Evolutionary conservation across 139 green algal genomes (phyloP).

Genomic region (Chlamydomonas sphaeroides): DNA sequence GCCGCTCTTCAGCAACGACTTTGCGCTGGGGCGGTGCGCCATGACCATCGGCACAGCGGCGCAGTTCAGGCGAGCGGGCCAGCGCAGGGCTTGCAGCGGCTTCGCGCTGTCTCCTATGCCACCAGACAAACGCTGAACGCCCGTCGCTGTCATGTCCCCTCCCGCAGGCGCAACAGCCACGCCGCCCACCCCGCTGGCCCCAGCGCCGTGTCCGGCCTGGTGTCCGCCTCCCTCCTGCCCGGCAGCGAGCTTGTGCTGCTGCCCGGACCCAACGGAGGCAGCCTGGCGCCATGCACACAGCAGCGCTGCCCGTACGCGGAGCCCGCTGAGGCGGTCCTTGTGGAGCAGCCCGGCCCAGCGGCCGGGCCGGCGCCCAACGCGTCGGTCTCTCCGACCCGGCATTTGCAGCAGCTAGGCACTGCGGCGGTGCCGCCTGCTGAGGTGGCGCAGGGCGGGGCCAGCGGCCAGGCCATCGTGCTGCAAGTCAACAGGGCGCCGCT

Average conservation of each 20-base stretch:
- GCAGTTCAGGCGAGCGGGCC: too few relatives aligned
- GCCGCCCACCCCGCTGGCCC: not conserved
- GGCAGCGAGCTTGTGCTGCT: constrained; percentile 1
- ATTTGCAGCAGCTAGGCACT: too few relatives aligned
- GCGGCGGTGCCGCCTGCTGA: too few relatives aligned
- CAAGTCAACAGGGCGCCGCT: too few relatives aligned
- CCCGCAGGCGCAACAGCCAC: constrained; percentile 30
- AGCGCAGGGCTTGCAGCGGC: too few relatives aligned
- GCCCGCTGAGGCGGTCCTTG: not conserved
- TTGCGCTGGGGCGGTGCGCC: constrained; percentile 7
- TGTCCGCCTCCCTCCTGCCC: not conserved
- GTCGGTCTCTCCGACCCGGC: too few relatives aligned
- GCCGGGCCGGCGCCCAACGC: not conserved
- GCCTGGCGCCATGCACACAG: not conserved
- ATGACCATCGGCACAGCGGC: not conserved
- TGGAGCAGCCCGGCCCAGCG: not conserved
- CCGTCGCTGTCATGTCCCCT: too few relatives aligned
- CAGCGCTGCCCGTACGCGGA: not conserved
- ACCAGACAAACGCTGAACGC: too few relatives aligned
- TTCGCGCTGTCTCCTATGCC: too few relatives aligned
- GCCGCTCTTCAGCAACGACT: not conserved
- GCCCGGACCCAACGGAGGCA: too few relatives aligned
- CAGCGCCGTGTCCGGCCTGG: not conserved
- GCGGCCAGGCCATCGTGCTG: too few relatives aligned
- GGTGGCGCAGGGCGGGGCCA: too few relatives aligned